A percentile compares a stretch with the other conserved stretches of the same genome.
phyloP scores from a whole-genome alignment of 129 eudicot genomes.

The Lactuca sativa region DNA sequence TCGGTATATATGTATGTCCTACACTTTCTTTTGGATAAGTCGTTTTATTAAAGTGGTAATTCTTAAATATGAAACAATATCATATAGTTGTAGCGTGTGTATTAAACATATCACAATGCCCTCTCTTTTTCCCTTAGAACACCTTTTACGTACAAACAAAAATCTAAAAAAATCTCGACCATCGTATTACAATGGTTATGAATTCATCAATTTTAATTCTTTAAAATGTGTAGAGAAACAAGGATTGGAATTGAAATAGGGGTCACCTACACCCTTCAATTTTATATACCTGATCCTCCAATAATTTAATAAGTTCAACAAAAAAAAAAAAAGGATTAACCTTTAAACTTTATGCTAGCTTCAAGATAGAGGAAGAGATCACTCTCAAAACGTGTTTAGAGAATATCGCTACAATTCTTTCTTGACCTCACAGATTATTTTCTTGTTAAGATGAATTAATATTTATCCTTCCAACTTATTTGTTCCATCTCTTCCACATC shows the following conservation, averaged over 20 bases:
- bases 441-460: background rate
- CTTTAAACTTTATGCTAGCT: slow-evolving; percentile 15
- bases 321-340: background rate
- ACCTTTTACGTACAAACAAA: background rate
- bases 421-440: background rate
- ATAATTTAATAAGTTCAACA: background rate
- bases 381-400: background rate
- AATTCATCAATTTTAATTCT: background rate
- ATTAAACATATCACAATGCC: background rate
- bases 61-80: background rate
- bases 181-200: background rate
- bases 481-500: no score
- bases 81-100: background rate
- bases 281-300: background rate
- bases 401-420: slow-evolving; percentile 1
- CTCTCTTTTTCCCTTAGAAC: background rate
- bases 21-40: background rate
- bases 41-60: background rate
- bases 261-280: background rate
- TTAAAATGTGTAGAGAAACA: background rate
- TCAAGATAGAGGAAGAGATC: slow-evolving; percentile 20
- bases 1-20: background rate
- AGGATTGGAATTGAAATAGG: background rate
- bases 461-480: no score
- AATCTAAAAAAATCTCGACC: background rate